Evolutionary conservation across 805 yeast genomes (phyloP).

Genomic region (Myxozyma mucilagina): DNA sequence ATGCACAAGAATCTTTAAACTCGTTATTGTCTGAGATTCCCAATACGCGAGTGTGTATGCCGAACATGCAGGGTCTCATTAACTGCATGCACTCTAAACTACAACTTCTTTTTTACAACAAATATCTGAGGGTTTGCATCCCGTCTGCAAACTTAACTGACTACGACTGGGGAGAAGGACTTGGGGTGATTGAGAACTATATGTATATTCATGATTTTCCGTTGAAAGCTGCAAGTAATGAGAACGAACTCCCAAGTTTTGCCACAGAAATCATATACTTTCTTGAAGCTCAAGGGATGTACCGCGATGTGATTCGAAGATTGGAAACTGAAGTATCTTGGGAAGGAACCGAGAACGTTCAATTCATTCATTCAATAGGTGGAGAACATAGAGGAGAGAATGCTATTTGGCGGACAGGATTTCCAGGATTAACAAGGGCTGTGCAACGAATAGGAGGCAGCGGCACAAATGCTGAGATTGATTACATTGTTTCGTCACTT

Average conservation of each 20-base stretch:
- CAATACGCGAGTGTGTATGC: constrained; percentile 24
- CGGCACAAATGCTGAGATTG: constrained; percentile 17
- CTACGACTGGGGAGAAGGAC: constrained; percentile 36
- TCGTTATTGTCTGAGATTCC: constrained; percentile 10
- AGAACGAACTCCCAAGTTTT: constrained; percentile 17
- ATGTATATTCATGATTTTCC: constrained; percentile 33
- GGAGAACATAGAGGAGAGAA: constrained; percentile 23
- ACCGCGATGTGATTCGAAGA: constrained; percentile 17
- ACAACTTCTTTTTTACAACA: constrained; percentile 32
- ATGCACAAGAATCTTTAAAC: constrained; percentile 5
- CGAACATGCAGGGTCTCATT: constrained; percentile 25
- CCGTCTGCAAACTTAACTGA: constrained; percentile 35
- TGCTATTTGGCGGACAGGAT: constrained; percentile 20
- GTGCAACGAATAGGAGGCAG: constrained; percentile 15
- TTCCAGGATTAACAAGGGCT: constrained; percentile 19
- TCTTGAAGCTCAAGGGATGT: constrained; percentile 26
- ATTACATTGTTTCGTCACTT: constrained; percentile 27
- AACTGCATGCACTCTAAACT: constrained; percentile 34
- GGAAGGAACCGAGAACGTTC: constrained; percentile 26
- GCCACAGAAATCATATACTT: constrained; percentile 30
- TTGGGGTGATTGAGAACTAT: constrained; percentile 32
- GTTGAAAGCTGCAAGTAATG: neutral
- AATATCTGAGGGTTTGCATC: constrained; percentile 28
- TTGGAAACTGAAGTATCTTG: constrained; percentile 26
- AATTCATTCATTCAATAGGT: constrained; percentile 35